Percentiles rank a stretch among this genome's conserved stretches.
Evolutionary conservation across 2,329 filamentous ascomycete genomes (phyloP).

Genomic region (Colletotrichum trifolii): DNA sequence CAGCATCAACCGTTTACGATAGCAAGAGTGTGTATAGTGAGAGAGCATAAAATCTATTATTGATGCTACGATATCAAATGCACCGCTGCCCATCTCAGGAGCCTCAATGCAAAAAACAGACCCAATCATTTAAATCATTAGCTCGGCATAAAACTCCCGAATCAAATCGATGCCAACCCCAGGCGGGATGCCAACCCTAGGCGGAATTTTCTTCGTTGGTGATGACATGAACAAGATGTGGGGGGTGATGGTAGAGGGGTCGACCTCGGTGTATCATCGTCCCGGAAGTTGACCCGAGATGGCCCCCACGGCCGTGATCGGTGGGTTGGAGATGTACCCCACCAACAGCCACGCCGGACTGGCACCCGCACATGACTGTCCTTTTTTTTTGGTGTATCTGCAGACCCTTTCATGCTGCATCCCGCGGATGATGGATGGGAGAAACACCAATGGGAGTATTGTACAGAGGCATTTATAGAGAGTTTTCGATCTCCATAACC

Average conservation of each 20-base stretch:
- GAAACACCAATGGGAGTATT: neutral
- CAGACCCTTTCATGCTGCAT: too few species aligned
- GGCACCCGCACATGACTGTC: constrained; percentile 13
- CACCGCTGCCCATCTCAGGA: too few species aligned
- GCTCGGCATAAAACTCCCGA: too few species aligned
- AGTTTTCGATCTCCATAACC: constrained; percentile 73
- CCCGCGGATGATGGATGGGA: too few species aligned
- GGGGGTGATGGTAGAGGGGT: neutral
- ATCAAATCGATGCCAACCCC: too few species aligned
- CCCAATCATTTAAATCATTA: too few species aligned
- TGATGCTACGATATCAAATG: too few species aligned
- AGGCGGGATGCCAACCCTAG: too few species aligned
- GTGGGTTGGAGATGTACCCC: constrained; percentile 17
- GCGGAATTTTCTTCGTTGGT: neutral
- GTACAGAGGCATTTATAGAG: constrained; percentile 48
- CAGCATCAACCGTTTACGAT: too few species aligned
- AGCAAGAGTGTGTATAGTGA: too few species aligned
- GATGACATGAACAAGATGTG: neutral
- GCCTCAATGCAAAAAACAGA: too few species aligned
- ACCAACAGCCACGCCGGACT: constrained; percentile 10
- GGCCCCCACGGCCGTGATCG: constrained; percentile 28
- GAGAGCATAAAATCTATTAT: too few species aligned
- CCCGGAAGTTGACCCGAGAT: constrained; percentile 30
- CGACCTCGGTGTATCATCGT: constrained; percentile 28
- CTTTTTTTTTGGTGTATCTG: neutral